Base-by-base conservation (phyloP, 768 basidiomycete genomes). In the Trametes meyenii region DNA sequence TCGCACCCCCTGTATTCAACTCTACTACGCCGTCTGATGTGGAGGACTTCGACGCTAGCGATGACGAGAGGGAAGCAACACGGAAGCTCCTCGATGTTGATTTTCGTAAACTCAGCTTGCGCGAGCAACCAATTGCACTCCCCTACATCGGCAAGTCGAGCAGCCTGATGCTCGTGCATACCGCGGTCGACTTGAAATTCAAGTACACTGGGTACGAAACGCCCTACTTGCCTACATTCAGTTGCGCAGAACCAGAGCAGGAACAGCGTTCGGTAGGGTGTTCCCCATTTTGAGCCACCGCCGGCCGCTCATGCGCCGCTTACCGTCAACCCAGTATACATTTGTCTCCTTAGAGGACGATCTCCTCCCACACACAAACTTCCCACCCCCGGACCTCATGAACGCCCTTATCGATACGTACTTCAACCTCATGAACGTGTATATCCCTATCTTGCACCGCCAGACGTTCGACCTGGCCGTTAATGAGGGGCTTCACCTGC, bases 381-480 rank as follows among this genome's bases (percentile, higher is more conserved):
- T 68, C 42, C 67, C 67, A 2, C 39, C 50, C 1, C 45, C 44
- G 1, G 67, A 66, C 21, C 50, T 66, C 0, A 66, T 70, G 58
- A 35, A 42, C 3, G 7, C 12, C 1, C 72, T 85, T 17, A 72
- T 84, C 64, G 77, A 81, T 49, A 70, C 74, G 8, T 83, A 76
- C 63, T 85, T 85, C 64, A 52, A 62, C 13, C 55, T 70, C 50
- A 52, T 73, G 59, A 77, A 80, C 61, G 17, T 62, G 38, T 62
- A 69, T 54, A 55, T 77, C 6, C 80, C 77, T 0, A 61, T 83
- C 0, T 66, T 85, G 5, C 81, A 83, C 60, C 70, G 74, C 0
- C 73, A 75, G 7, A 73, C 78, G 4, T 83, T 85, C 65, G 72
- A 79, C 12, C 63, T 67, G 16, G 70, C 74, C 16, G 68, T 79